phyloP scores from a whole-genome alignment of 208 protist genomes.

The Wallacemonas collosoma region DNA sequence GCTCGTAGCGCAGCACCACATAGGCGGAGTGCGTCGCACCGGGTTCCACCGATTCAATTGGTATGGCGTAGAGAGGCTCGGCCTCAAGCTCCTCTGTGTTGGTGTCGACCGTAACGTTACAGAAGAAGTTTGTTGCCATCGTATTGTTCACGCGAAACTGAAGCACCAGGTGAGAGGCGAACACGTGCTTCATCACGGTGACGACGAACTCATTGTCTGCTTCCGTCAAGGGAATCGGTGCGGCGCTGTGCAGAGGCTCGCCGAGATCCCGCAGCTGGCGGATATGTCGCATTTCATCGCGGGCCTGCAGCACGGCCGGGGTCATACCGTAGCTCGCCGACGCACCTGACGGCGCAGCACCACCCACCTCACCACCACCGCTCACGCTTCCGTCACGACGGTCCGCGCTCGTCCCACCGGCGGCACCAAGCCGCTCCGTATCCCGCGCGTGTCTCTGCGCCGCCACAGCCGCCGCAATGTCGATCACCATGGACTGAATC shows the following conservation, averaged over 20 bases:
- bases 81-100: slow-evolving; percentile 76
- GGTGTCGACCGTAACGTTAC: slow-evolving; percentile 84
- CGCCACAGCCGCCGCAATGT: slow-evolving; percentile 65
- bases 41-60: slow-evolving; percentile 56
- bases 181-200: slow-evolving; percentile 95
- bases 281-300: slow-evolving; percentile 67
- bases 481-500: slow-evolving; percentile 65
- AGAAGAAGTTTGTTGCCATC: slow-evolving; percentile 89
- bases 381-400: neutral
- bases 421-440: neutral
- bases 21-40: slow-evolving; percentile 69
- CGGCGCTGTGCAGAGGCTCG: slow-evolving; percentile 54
- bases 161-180: slow-evolving; percentile 91
- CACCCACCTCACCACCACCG: neutral
- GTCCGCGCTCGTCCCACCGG: neutral
- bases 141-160: slow-evolving; percentile 96
- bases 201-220: slow-evolving; percentile 97
- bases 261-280: slow-evolving; percentile 74
- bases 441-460: slow-evolving; percentile 32
- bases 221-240: slow-evolving; percentile 92
- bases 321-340: slow-evolving; percentile 12
- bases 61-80: slow-evolving; percentile 85
- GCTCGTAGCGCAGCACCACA: slow-evolving; percentile 68
- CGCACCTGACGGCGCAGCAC: neutral
- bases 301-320: slow-evolving; percentile 55